These are phyloP conservation scores for Mycena maculata DNA, from an alignment of 768 basidiomycete genomes.

Conservation along the genomic window DNA sequence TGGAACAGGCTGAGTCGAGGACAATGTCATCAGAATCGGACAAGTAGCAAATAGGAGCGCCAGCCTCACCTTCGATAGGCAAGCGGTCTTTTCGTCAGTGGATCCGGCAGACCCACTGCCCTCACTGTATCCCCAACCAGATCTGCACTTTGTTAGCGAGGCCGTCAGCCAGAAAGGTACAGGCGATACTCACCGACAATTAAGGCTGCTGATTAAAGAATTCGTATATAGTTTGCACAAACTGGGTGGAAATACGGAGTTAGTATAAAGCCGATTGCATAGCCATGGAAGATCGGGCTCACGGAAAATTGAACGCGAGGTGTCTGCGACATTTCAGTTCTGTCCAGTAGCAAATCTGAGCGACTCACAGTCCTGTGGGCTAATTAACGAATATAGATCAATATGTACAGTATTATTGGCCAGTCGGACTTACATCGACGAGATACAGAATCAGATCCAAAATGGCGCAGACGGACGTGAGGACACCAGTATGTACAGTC, in stretches of 20 bases:
- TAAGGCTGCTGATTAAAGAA: slow-evolving; percentile 8
- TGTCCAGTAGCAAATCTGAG: too few relatives aligned
- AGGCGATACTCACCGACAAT: not conserved
- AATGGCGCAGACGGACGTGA: slow-evolving; percentile 4
- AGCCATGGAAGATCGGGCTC: not conserved
- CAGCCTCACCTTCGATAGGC: not conserved
- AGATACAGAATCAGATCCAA: slow-evolving; percentile 2
- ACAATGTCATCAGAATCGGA: not conserved
- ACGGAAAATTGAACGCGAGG: not conserved
- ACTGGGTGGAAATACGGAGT: not conserved
- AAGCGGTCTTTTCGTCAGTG: not conserved
- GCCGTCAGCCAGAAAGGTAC: too few relatives aligned
- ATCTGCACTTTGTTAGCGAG: not conserved
- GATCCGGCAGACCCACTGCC: not conserved
- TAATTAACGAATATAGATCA: not conserved
- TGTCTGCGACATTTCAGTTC: not conserved
- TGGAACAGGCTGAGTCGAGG: not conserved
- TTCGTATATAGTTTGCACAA: not conserved
- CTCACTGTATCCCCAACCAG: not conserved
- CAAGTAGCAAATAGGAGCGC: not conserved
- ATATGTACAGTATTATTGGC: too few relatives aligned
- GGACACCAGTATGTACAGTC: slow-evolving; percentile 5
- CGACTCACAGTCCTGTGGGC: slow-evolving; percentile 2
- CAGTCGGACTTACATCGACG: not conserved
- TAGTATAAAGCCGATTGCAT: not conserved